Evolutionary conservation across 2,329 filamentous ascomycete genomes (phyloP), one percentile per base, ranked within the genome.

Genomic region (Aspergillus novoparasiticus): DNA sequence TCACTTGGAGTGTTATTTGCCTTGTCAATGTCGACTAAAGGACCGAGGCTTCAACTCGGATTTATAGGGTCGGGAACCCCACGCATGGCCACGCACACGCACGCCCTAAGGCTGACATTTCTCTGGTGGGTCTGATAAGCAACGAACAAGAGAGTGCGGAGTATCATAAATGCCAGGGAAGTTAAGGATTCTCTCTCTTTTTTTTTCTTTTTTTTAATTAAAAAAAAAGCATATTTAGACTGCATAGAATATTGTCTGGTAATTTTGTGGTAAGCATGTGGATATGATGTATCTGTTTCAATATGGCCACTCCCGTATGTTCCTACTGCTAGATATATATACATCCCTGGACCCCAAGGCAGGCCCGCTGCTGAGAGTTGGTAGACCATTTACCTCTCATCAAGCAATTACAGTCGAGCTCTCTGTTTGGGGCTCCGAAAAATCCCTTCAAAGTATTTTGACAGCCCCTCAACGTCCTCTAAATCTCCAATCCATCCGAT

Each of bases 401-500:
- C n/a, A 45, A 14, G n/a, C 9, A 34, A n/a, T 26, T 54, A 62
- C 30, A 58, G 46, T 16, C 54, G 11, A 10, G 36, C 16, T 12
- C 26, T 45, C 30, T 50, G 28, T 19, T 30, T 34, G 32, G n/a
- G 28, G 21, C 30, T 19, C 26, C 34, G 30, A 57, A 73, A 59
- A 16, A 72, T 51, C 4, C 67, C 66, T 48, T 70, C 70, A 36
- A 73, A 66, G 26, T 73, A 72, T 1, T 46, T n/a, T 19, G 63
- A 66, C 62, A 73, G 46, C 12, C 53, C 66, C 1, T 71, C 62
- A 16, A 69, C 59, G n/a, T 72, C 67, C 21, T 71, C 69, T 36
- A 73, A 32, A 23, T 70, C 62, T 32, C 72, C 72, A n/a, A 69
- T 68, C 72, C 71, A 73, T 36, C 72, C 72, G 12, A 73, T 68